Evolutionary conservation across 179 eudicot genomes (phyloP).

Genomic region (Pouteria campechiana): DNA sequence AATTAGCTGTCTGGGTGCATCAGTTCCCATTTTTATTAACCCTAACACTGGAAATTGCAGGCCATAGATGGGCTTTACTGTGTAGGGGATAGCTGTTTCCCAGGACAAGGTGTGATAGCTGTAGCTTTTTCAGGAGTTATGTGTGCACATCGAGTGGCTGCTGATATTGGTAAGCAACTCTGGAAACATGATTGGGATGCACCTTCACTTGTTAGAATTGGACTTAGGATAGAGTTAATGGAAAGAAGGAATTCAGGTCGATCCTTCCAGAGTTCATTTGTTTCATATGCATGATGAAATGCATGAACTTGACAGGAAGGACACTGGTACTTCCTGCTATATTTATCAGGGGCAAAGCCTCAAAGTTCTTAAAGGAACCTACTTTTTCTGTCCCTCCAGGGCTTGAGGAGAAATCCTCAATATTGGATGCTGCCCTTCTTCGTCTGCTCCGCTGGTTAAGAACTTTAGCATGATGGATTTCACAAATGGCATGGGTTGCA

Average conservation of each 20-base stretch:
- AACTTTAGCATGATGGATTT: slow-evolving; percentile 52
- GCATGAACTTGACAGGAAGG: not conserved
- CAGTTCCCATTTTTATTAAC: slow-evolving; percentile 1
- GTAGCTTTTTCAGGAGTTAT: slow-evolving; percentile 99
- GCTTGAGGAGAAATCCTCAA: slow-evolving; percentile 64
- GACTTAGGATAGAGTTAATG: not conserved
- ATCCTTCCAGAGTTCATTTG: not conserved
- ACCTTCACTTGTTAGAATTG: not conserved
- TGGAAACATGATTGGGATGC: not conserved
- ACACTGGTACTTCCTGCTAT: too few species aligned
- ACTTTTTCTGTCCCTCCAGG: slow-evolving; percentile 27
- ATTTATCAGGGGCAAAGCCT: too few species aligned
- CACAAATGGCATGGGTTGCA: not conserved
- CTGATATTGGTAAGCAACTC: slow-evolving; percentile 63
- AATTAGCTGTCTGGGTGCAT: too few species aligned
- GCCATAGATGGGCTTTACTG: slow-evolving; percentile 84
- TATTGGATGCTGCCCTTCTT: slow-evolving; percentile 80
- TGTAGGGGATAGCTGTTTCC: slow-evolving; percentile 99
- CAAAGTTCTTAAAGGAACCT: not conserved
- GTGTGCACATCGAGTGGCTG: slow-evolving; percentile 99
- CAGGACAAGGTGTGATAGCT: slow-evolving; percentile 98
- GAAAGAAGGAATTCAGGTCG: not conserved
- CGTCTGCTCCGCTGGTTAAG: slow-evolving; percentile 86
- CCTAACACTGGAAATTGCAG: slow-evolving; percentile 31
- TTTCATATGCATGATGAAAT: not conserved